These are phyloP conservation scores for Eucalyptus sideroxylon DNA, from an alignment of 345 rosid species.

Conservation along the genomic window DNA sequence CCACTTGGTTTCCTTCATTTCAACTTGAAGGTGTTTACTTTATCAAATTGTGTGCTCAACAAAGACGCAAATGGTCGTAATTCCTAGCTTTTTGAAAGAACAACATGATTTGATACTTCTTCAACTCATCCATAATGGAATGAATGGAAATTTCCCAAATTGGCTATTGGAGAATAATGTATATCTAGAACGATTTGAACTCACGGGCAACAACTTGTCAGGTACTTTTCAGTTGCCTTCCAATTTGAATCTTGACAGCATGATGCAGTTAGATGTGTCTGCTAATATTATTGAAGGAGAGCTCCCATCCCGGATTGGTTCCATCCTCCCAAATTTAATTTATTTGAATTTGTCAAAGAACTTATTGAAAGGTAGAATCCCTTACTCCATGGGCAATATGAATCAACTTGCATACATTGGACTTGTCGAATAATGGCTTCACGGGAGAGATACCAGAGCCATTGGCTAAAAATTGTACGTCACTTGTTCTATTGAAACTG, in stretches of 20 bases:
- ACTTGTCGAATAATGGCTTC: no score
- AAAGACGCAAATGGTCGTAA: background rate
- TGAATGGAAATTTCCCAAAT: background rate
- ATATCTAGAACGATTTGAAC: background rate
- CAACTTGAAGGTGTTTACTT: background rate
- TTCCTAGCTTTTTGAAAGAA: background rate
- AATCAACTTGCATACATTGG: no score
- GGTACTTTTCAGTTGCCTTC: background rate
- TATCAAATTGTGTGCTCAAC: background rate
- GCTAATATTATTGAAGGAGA: background rate
- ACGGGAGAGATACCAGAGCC: no score
- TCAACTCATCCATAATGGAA: background rate
- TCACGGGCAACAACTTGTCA: background rate
- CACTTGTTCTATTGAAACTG: no score
- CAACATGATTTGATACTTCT: background rate
- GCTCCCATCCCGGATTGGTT: background rate
- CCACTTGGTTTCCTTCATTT: background rate
- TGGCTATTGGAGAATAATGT: constrained; percentile 18
- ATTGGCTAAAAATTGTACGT: no score
- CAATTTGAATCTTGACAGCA: background rate
- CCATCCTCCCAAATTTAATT: no score
- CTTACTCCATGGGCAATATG: no score
- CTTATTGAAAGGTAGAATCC: no score
- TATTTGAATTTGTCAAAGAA: no score
- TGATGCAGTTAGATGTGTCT: background rate